Percentiles rank a stretch among this genome's conserved stretches.
phyloP scores from a whole-genome alignment of 768 basidiomycete species.

The Boletus tomentosulus region DNA sequence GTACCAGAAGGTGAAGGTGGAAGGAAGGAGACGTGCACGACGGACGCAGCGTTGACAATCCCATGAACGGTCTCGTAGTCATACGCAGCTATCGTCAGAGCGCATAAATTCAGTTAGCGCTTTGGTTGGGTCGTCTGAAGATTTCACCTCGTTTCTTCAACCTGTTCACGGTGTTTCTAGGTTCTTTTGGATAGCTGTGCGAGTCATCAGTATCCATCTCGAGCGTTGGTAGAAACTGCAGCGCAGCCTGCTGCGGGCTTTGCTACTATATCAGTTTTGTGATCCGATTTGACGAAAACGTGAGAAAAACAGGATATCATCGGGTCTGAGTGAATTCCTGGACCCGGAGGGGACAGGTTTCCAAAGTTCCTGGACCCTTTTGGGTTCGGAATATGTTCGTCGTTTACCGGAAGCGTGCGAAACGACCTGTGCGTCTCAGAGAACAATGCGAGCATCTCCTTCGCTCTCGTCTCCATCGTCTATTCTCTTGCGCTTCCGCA shows the following conservation, averaged over 20 bases:
- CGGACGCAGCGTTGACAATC: conserved; percentile 21
- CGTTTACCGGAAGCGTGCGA: too few relatives aligned
- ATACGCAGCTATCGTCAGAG: conserved; percentile 12
- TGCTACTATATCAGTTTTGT: not conserved
- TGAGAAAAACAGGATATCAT: not conserved
- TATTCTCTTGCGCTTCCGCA: too few relatives aligned
- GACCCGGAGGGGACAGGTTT: too few relatives aligned
- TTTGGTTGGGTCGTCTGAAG: not conserved
- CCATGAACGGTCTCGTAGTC: conserved; percentile 20
- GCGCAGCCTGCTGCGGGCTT: not conserved
- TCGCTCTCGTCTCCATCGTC: too few relatives aligned
- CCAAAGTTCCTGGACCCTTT: too few relatives aligned
- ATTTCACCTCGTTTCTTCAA: conserved; percentile 21
- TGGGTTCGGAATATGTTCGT: too few relatives aligned
- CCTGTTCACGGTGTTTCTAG: conserved; percentile 23
- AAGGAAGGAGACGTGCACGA: conserved; percentile 23
- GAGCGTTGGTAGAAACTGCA: not conserved
- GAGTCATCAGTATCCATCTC: conserved; percentile 45
- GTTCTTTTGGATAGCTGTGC: conserved; percentile 37
- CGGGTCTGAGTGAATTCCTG: too few relatives aligned
- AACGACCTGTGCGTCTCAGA: too few relatives aligned
- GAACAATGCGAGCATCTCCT: too few relatives aligned
- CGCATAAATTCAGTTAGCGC: not conserved
- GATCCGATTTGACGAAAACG: not conserved
- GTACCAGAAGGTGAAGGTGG: conserved; percentile 12